A percentile compares a stretch with the other conserved stretches of the same genome.
Evolutionary conservation across 75 land plant species (phyloP).

Genomic region (Cupressus sempervirens): DNA sequence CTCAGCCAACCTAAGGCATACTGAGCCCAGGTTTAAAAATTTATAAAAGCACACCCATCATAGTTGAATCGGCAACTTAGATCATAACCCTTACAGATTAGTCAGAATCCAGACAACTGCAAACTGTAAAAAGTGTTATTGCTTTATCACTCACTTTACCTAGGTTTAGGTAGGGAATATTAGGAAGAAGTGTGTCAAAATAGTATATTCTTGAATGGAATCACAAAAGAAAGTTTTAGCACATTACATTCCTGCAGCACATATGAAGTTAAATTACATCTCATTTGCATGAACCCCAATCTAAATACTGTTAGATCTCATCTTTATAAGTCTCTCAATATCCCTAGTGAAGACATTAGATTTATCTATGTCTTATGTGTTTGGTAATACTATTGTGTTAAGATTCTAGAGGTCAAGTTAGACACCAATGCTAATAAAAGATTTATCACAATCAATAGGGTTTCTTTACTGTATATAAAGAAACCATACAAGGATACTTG

Average conservation of each 20-base stretch:
- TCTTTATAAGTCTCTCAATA: not conserved
- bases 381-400: not conserved
- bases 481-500: not conserved
- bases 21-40: too few relatives aligned
- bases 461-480: not conserved
- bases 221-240: too few relatives aligned
- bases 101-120: too few relatives aligned
- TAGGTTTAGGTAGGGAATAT: too few relatives aligned
- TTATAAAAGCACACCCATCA: too few relatives aligned
- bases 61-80: too few relatives aligned
- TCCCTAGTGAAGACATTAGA: not conserved
- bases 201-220: too few relatives aligned
- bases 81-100: too few relatives aligned
- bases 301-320: not conserved
- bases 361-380: not conserved
- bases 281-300: not conserved
- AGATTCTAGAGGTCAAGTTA: not conserved
- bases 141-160: too few relatives aligned
- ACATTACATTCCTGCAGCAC: not conserved
- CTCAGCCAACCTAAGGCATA: too few relatives aligned
- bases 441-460: not conserved
- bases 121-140: too few relatives aligned
- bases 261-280: not conserved
- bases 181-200: too few relatives aligned
- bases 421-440: not conserved